Percentiles rank a stretch among this genome's conserved stretches.
Evolutionary conservation across 345 rosid species (phyloP).

Genomic region (Combretum micranthum): DNA sequence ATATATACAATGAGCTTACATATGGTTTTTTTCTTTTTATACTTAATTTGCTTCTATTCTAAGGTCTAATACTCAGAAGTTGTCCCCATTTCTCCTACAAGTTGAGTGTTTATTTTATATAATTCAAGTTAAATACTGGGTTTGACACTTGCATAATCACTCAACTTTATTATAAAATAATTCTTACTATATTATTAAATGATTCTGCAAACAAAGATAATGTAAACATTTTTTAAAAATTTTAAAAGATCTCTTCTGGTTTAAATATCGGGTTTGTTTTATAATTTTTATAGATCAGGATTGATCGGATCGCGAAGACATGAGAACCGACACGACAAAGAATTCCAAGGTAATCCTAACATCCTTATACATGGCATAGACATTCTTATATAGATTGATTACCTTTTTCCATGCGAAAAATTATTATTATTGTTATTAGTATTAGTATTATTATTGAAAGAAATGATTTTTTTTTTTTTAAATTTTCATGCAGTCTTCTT

Average conservation of each 20-base stretch:
- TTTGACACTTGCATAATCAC: conserved; percentile 8
- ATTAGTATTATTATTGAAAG: too few relatives aligned
- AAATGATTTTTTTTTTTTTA: neutral
- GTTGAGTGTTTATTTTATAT: conserved; percentile 28
- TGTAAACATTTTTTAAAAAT: too few relatives aligned
- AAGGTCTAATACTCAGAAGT: conserved; percentile 15
- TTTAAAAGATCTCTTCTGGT: too few relatives aligned
- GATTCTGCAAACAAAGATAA: too few relatives aligned
- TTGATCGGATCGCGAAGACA: conserved; percentile 25
- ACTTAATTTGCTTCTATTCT: conserved; percentile 1
- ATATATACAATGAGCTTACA: too few relatives aligned
- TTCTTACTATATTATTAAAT: too few relatives aligned
- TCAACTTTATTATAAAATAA: neutral
- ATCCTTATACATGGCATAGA: neutral
- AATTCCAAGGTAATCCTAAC: conserved; percentile 43
- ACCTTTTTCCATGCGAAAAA: too few relatives aligned
- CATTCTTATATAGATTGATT: neutral
- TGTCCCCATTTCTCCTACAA: conserved; percentile 52
- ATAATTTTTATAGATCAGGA: conserved; percentile 2
- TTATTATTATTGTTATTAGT: too few relatives aligned
- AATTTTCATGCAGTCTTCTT: conserved; percentile 63
- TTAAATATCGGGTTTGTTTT: too few relatives aligned
- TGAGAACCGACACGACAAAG: conserved; percentile 34
- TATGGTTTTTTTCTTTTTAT: too few relatives aligned
- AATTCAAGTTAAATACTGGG: conserved; percentile 12